Evolutionary conservation across 2,329 filamentous ascomycete species (phyloP), one percentile per base, ranked within the genome.

Genomic region (Albophoma yamanashiensis): DNA sequence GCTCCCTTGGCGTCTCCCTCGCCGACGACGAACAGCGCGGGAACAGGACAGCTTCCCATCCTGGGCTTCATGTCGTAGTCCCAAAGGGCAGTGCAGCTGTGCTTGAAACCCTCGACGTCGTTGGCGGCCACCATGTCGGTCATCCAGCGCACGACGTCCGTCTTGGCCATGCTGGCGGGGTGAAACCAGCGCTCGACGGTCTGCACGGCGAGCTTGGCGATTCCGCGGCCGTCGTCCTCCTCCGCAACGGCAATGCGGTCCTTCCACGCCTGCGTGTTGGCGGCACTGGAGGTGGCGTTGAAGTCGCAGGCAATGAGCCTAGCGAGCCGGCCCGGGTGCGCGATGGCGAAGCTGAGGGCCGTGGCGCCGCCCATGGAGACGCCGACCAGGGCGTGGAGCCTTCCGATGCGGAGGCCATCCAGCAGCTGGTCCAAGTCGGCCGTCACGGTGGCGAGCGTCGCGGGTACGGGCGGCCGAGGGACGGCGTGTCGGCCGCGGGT

Each of bases 131-230:
- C 87, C 77, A 92, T 89, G 4, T 84, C 78, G 62, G 82, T 84
- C 67, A 93, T 88, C 64, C 78, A 78, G 27, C 78, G 74, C 3
- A 82, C 80, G 0, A 72, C 66, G 0, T 71, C 81, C 64, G 70
- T 71, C 73, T 75, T 85, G 17, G 65, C 65, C 69, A 79, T 72
- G 17, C 71, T 80, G 12, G 67, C 71, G 34, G 76, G 84, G 68
- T 91, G 90, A 67, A 95, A 92, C 91, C 91, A 96, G 22, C 91
- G 79, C 59, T 82, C 78, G 0, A 91, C 88, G 0, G 91, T 96
- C 59, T 83, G 74, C 45, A 81, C 82, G 0, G 91, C 90, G 8
- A 96, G 79, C 58, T 82, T 76, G 34, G 80, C 77, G 42, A 92
- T 88, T 4, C 90, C 82, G 0, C 76, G 70, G 31, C 82, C 81